These are phyloP conservation scores for Verticillium isaacii DNA, from an alignment of 2,329 filamentous ascomycete species.

Conservation along the genomic window DNA sequence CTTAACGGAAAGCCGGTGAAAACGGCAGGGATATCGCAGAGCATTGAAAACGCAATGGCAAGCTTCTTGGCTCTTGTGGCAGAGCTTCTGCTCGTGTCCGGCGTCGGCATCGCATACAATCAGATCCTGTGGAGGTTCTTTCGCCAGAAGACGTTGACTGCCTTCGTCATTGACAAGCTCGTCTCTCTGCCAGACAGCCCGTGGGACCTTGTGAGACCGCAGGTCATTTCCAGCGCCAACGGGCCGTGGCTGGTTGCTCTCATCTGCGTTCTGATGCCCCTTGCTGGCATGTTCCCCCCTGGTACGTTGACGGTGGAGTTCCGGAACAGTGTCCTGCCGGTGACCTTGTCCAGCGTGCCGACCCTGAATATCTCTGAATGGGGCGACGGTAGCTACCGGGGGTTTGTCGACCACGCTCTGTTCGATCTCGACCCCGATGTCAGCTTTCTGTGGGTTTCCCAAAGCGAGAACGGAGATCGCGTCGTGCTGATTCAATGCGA, in stretches of 20 bases:
- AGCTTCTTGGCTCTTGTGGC: constrained; percentile 79
- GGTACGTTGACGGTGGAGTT: constrained; percentile 4
- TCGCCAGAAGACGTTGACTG: background rate
- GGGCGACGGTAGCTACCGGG: background rate
- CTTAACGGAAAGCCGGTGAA: background rate
- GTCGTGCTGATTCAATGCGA: background rate
- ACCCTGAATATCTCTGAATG: constrained; percentile 5
- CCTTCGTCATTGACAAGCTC: constrained; percentile 3
- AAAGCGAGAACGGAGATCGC: background rate
- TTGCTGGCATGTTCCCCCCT: constrained; percentile 3
- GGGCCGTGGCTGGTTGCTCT: background rate
- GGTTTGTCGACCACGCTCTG: background rate
- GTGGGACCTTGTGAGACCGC: background rate
- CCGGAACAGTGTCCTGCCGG: background rate
- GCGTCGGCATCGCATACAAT: constrained; percentile 3
- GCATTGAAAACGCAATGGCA: constrained; percentile 60
- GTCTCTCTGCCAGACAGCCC: background rate
- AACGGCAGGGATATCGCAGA: background rate
- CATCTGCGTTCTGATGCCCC: background rate
- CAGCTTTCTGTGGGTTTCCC: background rate
- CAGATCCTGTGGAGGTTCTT: constrained; percentile 3
- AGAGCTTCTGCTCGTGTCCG: constrained; percentile 58
- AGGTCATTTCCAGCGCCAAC: background rate
- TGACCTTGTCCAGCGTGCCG: background rate
- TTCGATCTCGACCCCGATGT: background rate